These are phyloP conservation scores for Neofusicoccum laricinum DNA, from an alignment of 2,329 filamentous ascomycete species.

Conservation along the genomic window DNA sequence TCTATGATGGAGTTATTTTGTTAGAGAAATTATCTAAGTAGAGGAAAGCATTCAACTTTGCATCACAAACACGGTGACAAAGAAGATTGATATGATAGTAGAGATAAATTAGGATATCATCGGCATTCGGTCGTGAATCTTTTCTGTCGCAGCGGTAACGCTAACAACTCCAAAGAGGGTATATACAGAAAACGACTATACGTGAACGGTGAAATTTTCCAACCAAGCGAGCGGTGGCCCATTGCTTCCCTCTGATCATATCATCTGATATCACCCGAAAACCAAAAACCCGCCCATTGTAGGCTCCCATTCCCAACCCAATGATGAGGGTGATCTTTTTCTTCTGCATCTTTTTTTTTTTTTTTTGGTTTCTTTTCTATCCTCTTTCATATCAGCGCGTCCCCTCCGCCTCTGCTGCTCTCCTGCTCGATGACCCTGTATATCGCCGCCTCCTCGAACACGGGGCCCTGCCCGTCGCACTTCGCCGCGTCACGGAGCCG, in stretches of 20 bases:
- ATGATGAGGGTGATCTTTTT: not conserved
- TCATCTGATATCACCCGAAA: too few species aligned
- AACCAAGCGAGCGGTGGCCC: not conserved
- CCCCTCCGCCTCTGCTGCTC: conserved; percentile 65
- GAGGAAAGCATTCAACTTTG: too few species aligned
- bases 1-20: too few species aligned
- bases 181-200: not conserved
- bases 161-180: not conserved
- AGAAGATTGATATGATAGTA: too few species aligned
- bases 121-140: too few species aligned
- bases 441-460: conserved; percentile 77
- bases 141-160: too few species aligned
- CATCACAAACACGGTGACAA: too few species aligned
- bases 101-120: too few species aligned
- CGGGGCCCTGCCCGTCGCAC: conserved; percentile 82
- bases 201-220: not conserved
- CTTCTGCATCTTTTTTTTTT: not conserved
- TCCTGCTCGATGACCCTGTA: conserved; percentile 71
- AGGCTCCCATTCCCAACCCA: too few species aligned
- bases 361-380: not conserved
- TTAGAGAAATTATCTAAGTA: too few species aligned
- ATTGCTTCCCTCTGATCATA: not conserved
- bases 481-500: conserved; percentile 70
- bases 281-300: too few species aligned
- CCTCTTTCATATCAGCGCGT: conserved; percentile 63